phyloP scores from a whole-genome alignment of 2,329 filamentous ascomycete species.

The Zymoseptoria ardabiliae region DNA sequence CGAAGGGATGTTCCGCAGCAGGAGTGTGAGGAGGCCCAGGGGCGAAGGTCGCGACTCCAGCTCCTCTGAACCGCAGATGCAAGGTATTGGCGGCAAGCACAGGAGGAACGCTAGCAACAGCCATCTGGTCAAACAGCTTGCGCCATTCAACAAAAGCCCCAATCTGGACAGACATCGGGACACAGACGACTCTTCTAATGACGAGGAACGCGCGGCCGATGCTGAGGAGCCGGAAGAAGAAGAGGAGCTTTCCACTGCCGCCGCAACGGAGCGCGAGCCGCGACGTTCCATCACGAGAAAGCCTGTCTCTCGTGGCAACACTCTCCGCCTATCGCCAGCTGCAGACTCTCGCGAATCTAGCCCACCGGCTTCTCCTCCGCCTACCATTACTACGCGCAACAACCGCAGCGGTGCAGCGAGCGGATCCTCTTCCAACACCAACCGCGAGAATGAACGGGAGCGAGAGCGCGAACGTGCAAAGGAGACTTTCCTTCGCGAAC shows the following conservation, averaged over 20 bases:
- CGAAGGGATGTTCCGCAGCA: constrained; percentile 35
- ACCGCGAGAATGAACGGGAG: neutral
- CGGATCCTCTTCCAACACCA: constrained; percentile 4
- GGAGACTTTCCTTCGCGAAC: neutral
- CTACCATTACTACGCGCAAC: constrained; percentile 10
- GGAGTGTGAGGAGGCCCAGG: constrained; percentile 33
- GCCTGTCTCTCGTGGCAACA: constrained; percentile 14
- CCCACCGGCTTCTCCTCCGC: constrained; percentile 14
- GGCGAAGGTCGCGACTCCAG: constrained; percentile 27
- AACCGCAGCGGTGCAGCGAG: constrained; percentile 2
- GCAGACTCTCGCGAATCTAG: constrained; percentile 12
- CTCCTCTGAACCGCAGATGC: constrained; percentile 26
- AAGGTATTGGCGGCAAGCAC: constrained; percentile 25
- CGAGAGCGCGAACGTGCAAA: neutral
- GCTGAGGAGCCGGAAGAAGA: constrained; percentile 4
- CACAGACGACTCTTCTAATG: constrained; percentile 16
- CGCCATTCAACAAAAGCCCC: constrained; percentile 32
- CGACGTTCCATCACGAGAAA: constrained; percentile 12
- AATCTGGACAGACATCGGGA: constrained; percentile 27
- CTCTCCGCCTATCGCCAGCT: constrained; percentile 14
- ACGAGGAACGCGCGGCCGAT: constrained; percentile 5
- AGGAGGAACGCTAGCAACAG: constrained; percentile 27
- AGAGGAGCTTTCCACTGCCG: constrained; percentile 1
- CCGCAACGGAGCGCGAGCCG: constrained; percentile 6
- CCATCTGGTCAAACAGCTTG: constrained; percentile 33